These are phyloP conservation scores for Incumbomyces delicatus DNA, from an alignment of 2,329 filamentous ascomycete species.

Conservation along the genomic window DNA sequence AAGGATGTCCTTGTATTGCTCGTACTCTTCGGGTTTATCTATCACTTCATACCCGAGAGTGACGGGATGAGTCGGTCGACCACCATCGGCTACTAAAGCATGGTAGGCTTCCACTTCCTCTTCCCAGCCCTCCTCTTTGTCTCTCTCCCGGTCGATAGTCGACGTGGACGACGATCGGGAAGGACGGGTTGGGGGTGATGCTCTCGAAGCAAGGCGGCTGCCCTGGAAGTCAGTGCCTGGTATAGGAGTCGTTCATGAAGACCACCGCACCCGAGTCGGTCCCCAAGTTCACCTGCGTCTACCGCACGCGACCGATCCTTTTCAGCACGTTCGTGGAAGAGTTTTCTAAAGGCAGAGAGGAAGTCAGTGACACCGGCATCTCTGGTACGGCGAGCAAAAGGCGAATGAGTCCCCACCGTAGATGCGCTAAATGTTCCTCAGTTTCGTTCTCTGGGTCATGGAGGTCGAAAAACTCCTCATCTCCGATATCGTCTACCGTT, in stretches of 20 bases:
- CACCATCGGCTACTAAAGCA: slow-evolving; percentile 6
- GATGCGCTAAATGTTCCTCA: slow-evolving; percentile 7
- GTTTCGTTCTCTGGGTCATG: slow-evolving; percentile 7
- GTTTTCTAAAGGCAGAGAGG: slow-evolving; percentile 2
- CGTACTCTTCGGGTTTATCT: no score
- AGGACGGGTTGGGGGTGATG: no score
- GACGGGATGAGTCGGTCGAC: slow-evolving; percentile 8
- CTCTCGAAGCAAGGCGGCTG: no score
- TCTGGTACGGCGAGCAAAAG: background rate
- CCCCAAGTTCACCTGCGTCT: slow-evolving; percentile 2
- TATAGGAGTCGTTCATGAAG: background rate
- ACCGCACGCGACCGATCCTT: slow-evolving; percentile 4
- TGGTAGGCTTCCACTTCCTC: slow-evolving; percentile 8
- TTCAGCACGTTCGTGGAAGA: background rate
- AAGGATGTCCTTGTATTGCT: no score
- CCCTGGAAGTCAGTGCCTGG: no score
- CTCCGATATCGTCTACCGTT: slow-evolving; percentile 7
- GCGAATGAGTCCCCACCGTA: slow-evolving; percentile 1
- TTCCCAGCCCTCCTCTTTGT: slow-evolving; percentile 4
- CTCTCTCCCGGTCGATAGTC: slow-evolving; percentile 5
- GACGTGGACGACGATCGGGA: background rate
- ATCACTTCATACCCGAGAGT: background rate
- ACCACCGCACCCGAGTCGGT: slow-evolving; percentile 3
- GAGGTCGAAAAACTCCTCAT: slow-evolving; percentile 3
- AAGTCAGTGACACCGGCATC: background rate